Conservation (phyloP, 1,284 basidiomycete species). For the Naganishia liquefaciens region DNA sequence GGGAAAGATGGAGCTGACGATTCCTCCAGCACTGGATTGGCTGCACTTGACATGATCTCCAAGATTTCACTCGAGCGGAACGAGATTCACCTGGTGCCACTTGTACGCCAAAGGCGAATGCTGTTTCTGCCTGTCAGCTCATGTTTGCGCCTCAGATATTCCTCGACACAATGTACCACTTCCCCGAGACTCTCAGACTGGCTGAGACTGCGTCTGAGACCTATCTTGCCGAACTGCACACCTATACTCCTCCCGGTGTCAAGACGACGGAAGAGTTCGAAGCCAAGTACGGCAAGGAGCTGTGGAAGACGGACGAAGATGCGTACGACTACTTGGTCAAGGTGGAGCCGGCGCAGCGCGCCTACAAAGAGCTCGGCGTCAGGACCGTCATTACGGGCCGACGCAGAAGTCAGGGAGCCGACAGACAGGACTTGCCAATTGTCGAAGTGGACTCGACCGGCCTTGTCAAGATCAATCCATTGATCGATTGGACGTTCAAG, state of each 20-base stretch:
- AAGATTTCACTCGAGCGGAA: slow-evolving; percentile 61
- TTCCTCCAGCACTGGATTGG: slow-evolving; percentile 68
- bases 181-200: slow-evolving; percentile 85
- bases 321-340: slow-evolving; percentile 93
- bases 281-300: slow-evolving; percentile 70
- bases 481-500: slow-evolving; percentile 85
- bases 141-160: slow-evolving; percentile 62
- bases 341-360: slow-evolving; percentile 89
- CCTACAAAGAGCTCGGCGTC: slow-evolving; percentile 79
- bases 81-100: slow-evolving; percentile 55
- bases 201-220: slow-evolving; percentile 74
- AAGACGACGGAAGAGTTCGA: slow-evolving; percentile 75
- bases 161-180: slow-evolving; percentile 96
- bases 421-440: slow-evolving; percentile 77
- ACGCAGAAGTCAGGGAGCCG: slow-evolving; percentile 85
- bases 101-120: slow-evolving; percentile 39
- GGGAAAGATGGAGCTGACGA: background rate
- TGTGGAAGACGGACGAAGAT: slow-evolving; percentile 88
- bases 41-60: slow-evolving; percentile 87
- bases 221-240: slow-evolving; percentile 73
- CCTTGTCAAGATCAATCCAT: slow-evolving; percentile 90
- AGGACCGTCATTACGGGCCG: slow-evolving; percentile 91
- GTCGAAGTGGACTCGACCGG: slow-evolving; percentile 91
- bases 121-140: background rate
- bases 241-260: slow-evolving; percentile 78